A percentile compares a stretch with the other conserved stretches of the same genome.
Conservation (phyloP, 345 rosid species). For the Odontarrhena argentea region DNA sequence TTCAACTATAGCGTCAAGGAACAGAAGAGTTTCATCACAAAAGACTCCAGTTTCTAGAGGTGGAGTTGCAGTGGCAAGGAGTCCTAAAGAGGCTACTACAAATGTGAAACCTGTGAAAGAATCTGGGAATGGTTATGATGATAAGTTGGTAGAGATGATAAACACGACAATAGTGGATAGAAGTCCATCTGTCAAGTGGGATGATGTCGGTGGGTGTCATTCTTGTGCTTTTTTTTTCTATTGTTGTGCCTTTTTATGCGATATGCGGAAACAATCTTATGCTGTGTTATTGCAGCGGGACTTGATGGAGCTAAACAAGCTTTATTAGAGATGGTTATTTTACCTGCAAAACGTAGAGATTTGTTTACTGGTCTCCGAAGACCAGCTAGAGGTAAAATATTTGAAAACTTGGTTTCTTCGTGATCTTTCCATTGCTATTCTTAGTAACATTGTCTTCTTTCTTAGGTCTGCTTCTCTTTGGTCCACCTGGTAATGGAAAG, state of each 20-base stretch:
- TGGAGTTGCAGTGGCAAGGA: constrained; percentile 43
- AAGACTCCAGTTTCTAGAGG: constrained; percentile 46
- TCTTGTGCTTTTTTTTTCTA: constrained; percentile 4
- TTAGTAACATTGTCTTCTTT: constrained; percentile 7
- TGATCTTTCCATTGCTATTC: neutral
- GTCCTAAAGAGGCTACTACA: constrained; percentile 47
- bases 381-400: constrained; percentile 83
- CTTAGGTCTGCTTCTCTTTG: constrained; percentile 90
- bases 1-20: constrained; percentile 50
- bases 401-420: constrained; percentile 20
- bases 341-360: constrained; percentile 91
- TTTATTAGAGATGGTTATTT: constrained; percentile 92
- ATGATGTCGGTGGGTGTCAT: constrained; percentile 81
- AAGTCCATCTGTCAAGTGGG: constrained; percentile 96
- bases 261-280: constrained; percentile 13
- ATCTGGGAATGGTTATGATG: constrained; percentile 62
- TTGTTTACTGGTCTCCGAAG: constrained; percentile 94
- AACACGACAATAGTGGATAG: constrained; percentile 87
- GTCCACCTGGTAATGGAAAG: constrained; percentile 99
- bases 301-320: constrained; percentile 96
- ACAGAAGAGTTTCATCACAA: constrained; percentile 42
- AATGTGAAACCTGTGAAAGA: constrained; percentile 58
- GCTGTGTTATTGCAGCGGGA: constrained; percentile 66
- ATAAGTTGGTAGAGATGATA: constrained; percentile 85
- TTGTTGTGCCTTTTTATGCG: neutral